Conservation (phyloP, 495 filamentous ascomycete genomes). For the Mytilinidion resinicola region DNA sequence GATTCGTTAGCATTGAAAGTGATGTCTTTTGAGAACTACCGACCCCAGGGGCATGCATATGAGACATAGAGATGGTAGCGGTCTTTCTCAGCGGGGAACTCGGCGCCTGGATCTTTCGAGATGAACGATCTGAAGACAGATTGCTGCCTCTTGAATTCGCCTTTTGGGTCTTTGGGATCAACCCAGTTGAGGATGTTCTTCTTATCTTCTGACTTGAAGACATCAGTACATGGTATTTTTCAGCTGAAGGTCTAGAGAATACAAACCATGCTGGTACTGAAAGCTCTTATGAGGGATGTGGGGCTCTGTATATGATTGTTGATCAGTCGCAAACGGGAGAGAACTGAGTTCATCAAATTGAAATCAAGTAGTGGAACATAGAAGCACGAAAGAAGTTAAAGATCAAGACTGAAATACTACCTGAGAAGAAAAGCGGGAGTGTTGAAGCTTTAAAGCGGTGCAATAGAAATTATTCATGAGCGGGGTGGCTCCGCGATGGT, state of each 20-base stretch:
- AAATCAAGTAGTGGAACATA: neutral
- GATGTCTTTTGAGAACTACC: neutral
- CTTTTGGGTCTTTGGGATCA: constrained; percentile 60
- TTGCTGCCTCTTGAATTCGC: constrained; percentile 74
- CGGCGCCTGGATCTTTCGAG: constrained; percentile 48
- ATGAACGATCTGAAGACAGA: constrained; percentile 42
- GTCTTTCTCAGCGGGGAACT: constrained; percentile 61
- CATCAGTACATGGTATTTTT: neutral
- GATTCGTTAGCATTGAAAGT: neutral
- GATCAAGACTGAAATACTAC: neutral
- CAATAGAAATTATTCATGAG: neutral
- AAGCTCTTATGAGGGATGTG: neutral
- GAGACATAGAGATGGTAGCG: constrained; percentile 69
- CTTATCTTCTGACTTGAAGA: constrained; percentile 11
- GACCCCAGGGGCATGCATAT: constrained; percentile 61
- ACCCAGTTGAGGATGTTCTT: constrained; percentile 76
- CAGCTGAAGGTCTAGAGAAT: neutral
- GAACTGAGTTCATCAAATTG: neutral
- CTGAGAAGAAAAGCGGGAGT: too few species aligned
- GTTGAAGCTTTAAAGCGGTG: neutral
- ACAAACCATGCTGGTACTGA: neutral
- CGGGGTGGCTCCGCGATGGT: constrained; percentile 1
- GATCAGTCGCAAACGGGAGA: neutral
- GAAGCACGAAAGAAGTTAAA: neutral
- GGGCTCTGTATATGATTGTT: neutral